Conservation (phyloP, 176 grass and related monocot genomes). For the Juncus effusus region DNA sequence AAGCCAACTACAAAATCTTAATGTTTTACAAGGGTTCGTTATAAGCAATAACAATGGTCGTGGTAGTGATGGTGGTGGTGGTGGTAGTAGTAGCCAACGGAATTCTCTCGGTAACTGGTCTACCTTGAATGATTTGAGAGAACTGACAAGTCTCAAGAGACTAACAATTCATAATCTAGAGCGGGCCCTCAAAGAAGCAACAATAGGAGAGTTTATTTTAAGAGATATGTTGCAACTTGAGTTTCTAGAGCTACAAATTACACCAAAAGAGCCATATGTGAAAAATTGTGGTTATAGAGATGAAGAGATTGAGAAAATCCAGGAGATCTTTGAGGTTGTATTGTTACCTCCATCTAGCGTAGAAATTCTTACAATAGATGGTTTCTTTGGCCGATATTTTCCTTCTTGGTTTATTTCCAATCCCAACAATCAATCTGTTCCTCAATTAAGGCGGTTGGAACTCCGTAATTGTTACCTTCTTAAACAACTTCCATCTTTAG, state of each 20-base stretch:
- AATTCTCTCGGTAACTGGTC: background rate
- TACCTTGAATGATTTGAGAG: constrained; percentile 24
- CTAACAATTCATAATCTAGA: constrained; percentile 13
- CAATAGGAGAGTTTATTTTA: background rate
- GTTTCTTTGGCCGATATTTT: background rate
- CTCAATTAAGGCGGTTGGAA: background rate
- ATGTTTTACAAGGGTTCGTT: constrained; percentile 17
- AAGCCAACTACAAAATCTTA: constrained; percentile 8
- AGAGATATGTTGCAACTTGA: background rate
- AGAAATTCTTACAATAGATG: background rate
- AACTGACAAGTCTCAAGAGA: constrained; percentile 8
- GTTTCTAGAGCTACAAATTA: background rate
- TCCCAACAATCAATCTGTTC: too few species aligned
- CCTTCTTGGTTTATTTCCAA: background rate
- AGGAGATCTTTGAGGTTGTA: background rate
- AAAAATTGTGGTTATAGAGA: background rate
- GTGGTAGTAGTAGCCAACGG: too few species aligned
- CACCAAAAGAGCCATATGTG: background rate
- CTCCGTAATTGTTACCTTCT: background rate
- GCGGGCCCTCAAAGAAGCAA: background rate
- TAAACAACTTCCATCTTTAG: background rate
- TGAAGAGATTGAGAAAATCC: background rate
- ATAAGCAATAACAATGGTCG: background rate
- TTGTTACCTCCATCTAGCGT: background rate
- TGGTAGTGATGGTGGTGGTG: background rate